Conservation (phyloP, 2,329 filamentous ascomycete genomes). For the Diaporthe amygdali region DNA sequence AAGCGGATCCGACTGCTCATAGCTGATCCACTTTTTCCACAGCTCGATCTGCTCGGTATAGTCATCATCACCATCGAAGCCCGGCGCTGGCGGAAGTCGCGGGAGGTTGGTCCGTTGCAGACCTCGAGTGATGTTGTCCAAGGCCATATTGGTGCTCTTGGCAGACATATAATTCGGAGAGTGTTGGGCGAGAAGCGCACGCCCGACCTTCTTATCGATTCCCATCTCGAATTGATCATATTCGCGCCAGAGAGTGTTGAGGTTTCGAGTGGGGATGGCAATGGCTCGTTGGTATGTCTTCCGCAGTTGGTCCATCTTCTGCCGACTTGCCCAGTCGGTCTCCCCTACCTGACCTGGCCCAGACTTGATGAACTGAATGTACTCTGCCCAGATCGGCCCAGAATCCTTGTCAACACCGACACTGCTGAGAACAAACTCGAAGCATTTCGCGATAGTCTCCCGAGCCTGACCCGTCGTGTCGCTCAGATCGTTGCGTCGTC, state of each 20-base stretch:
- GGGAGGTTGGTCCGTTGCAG: constrained; percentile 81
- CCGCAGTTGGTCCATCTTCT: constrained; percentile 94
- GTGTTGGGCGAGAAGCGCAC: constrained; percentile 92
- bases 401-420: constrained; percentile 92
- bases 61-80: constrained; percentile 86
- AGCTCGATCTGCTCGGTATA: constrained; percentile 83
- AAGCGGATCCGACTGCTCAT: constrained; percentile 93
- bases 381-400: constrained; percentile 90
- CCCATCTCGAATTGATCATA: constrained; percentile 97
- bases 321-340: constrained; percentile 91
- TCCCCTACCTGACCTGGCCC: constrained; percentile 87
- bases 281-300: constrained; percentile 94
- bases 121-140: constrained; percentile 86
- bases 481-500: constrained; percentile 86
- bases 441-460: constrained; percentile 80
- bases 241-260: constrained; percentile 92
- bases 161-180: constrained; percentile 97
- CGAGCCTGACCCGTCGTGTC: constrained; percentile 80
- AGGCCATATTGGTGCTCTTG: constrained; percentile 83
- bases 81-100: constrained; percentile 79
- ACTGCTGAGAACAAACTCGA: constrained; percentile 83
- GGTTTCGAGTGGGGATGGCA: constrained; percentile 80
- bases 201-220: constrained; percentile 89
- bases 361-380: constrained; percentile 89
- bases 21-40: constrained; percentile 93